Evolutionary conservation across 352 stramenopile genomes (phyloP), one percentile per base, ranked within the genome.

Genomic region (Thalassiosira livingstoniorum): DNA sequence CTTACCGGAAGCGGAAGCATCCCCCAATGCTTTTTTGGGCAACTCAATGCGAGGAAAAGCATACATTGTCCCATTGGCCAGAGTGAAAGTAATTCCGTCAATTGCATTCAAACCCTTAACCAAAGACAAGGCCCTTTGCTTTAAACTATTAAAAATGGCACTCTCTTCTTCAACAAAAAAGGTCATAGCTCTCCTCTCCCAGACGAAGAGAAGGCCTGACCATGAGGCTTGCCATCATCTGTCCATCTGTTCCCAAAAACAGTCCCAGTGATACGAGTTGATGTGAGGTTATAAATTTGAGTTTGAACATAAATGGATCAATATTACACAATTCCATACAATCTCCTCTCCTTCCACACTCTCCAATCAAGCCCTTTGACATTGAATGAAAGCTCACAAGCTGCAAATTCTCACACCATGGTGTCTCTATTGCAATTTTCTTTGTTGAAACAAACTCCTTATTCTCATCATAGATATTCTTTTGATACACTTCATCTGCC

Each of bases 201-300:
- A 91, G 90, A 15, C 92, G 91, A 63, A 98, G 90, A 11, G 97
- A 97, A 37, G 94, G 86, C 85, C 98, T 80, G 42, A 97, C 97
- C 97, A 99, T 99, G 71, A 99, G 93, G 37, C 96, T 97, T 34
- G 97, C 97, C 94, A 98, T 97, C 60, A 99, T 91, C 92, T 99
- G 98, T 11, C 98, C 98, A 75, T 96, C 93, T 29, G 98, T 95
- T 85, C 98, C 98, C 42, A 95, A 98, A 91, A 97, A 99, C 23
- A 99, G 92, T 82, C 96, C 97, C 54, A 98, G 94, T 25, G 96
- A 99, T 75, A 97, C 96, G 76, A 99, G 94, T 92, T 99, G 99
- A n/a, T n/a, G n/a, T n/a, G n/a, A n/a, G n/a, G n/a, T n/a, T n/a
- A n/a, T n/a, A 92, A 99, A 99, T 23, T 99, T 91, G 87, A 99